Conservation (phyloP, 23 red algal genomes). For the Gracilaria gracilis region DNA sequence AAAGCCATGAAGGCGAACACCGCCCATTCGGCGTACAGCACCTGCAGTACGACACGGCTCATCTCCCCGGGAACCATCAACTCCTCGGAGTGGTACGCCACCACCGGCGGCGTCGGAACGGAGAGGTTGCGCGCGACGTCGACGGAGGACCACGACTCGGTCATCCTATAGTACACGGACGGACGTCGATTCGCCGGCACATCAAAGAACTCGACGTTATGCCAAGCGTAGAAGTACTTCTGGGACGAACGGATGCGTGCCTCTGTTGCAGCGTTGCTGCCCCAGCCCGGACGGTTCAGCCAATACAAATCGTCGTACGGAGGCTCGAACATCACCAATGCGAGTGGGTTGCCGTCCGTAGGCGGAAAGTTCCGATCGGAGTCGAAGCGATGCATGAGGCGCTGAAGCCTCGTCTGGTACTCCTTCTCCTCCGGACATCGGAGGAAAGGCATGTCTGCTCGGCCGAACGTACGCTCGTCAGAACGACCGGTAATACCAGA, state of each 20-base stretch:
- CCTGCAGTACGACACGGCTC: neutral
- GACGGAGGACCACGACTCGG: neutral
- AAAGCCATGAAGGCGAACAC: neutral
- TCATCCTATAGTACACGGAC: neutral
- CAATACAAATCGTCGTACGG: neutral
- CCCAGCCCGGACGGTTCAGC: neutral
- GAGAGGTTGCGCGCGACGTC: neutral
- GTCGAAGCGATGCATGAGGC: neutral
- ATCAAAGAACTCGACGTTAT: neutral
- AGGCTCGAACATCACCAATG: neutral
- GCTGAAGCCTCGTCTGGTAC: neutral
- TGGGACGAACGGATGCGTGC: neutral
- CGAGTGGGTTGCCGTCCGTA: neutral
- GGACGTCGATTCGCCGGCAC: neutral
- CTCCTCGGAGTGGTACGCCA: neutral
- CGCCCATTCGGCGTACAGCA: neutral
- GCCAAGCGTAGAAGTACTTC: neutral
- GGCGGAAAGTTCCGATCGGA: neutral
- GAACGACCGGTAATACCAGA: neutral
- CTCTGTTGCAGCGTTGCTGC: neutral
- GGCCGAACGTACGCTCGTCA: neutral
- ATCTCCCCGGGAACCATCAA: neutral
- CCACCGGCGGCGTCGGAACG: neutral
- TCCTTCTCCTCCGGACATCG: neutral
- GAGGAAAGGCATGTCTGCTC: neutral